These are phyloP conservation scores for Lichtheimia ramosa DNA, from an alignment of 371 early-diverging fungal species.

Conservation along the genomic window DNA sequence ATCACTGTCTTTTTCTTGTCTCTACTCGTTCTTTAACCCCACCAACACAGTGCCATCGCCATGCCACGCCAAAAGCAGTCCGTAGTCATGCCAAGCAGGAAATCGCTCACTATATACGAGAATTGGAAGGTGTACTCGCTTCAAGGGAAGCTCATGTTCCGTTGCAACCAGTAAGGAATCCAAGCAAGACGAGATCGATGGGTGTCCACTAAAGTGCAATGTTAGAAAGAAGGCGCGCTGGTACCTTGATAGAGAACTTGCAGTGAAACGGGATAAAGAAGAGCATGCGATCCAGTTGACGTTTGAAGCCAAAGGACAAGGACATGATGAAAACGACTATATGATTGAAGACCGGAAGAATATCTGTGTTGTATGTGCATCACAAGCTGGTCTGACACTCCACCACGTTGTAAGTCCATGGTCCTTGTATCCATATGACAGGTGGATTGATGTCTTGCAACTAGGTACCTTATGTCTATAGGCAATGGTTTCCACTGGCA, in stretches of 20 bases:
- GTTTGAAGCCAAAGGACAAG: conserved; percentile 57
- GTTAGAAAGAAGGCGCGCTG: conserved; percentile 50
- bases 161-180: conserved; percentile 42
- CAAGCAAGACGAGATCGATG: too few relatives aligned
- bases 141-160: conserved; percentile 48
- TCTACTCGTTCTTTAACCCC: too few relatives aligned
- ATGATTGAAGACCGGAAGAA: conserved; percentile 59
- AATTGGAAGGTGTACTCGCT: conserved; percentile 52
- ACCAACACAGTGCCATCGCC: too few relatives aligned
- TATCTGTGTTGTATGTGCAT: conserved; percentile 51
- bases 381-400: conserved; percentile 31
- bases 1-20: too few relatives aligned
- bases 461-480: conserved; percentile 58
- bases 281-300: conserved; percentile 47
- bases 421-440: neutral
- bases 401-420: conserved; percentile 49
- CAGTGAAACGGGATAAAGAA: conserved; percentile 17
- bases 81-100: conserved; percentile 33
- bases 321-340: conserved; percentile 50
- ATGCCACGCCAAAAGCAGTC: conserved; percentile 10
- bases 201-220: neutral
- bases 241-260: conserved; percentile 51
- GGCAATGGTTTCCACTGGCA: conserved; percentile 51
- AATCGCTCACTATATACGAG: conserved; percentile 35
- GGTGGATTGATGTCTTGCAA: neutral